Conservation (phyloP, 176 grass and related monocot genomes). For the Dendrocalamus sinicus region DNA sequence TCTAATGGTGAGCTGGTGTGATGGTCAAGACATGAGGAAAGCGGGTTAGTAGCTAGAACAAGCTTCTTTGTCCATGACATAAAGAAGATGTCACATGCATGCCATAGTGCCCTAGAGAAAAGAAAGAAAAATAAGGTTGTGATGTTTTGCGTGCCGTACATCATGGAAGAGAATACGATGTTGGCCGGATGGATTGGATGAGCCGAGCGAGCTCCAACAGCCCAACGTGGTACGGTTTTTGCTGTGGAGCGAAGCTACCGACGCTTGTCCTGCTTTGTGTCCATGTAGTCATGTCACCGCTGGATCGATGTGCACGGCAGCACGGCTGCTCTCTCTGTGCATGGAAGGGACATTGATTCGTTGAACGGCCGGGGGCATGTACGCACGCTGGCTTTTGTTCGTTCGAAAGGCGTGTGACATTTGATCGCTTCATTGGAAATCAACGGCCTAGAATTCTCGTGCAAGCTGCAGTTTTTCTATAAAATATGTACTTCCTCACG, state of each 20-base stretch:
- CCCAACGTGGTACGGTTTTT: conserved; percentile 10
- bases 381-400: not conserved
- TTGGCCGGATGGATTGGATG: not conserved
- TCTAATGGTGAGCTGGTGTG: conserved; percentile 18
- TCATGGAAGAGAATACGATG: not conserved
- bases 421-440: not conserved
- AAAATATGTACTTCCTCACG: not conserved
- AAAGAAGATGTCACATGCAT: conserved; percentile 33
- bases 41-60: conserved; percentile 5
- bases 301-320: not conserved
- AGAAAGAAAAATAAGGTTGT: not conserved
- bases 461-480: not conserved
- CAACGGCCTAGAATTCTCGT: not conserved
- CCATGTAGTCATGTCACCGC: not conserved
- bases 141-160: not conserved
- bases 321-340: not conserved
- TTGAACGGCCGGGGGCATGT: not conserved
- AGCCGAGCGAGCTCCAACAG: not conserved
- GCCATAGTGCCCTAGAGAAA: not conserved
- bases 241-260: not conserved
- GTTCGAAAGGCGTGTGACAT: not conserved
- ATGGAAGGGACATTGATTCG: not conserved
- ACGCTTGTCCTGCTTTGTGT: not conserved
- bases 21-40: conserved; percentile 43
- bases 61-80: not conserved